phyloP scores from a whole-genome alignment of 345 rosid genomes.

The Bruguiera parviflora region DNA sequence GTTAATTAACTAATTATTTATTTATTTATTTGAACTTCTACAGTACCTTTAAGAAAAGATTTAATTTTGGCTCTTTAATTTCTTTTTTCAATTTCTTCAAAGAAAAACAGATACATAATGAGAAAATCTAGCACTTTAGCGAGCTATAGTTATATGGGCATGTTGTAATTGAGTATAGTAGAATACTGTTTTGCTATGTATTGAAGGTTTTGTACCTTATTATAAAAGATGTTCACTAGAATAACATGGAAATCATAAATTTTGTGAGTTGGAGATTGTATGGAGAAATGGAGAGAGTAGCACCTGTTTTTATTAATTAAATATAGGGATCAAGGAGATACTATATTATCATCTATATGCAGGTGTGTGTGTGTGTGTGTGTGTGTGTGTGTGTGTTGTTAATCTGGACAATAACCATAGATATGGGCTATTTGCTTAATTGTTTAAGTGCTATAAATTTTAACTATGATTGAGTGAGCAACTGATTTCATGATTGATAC shows the following conservation, averaged over 20 bases:
- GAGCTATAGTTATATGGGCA: neutral
- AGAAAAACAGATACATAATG: neutral
- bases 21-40: neutral
- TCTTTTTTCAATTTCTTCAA: neutral
- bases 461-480: neutral
- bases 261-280: neutral
- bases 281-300: neutral
- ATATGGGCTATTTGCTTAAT: neutral
- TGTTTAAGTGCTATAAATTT: neutral
- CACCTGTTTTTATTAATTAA: neutral
- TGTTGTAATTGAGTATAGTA: neutral
- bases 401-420: neutral
- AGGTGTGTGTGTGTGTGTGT: no score
- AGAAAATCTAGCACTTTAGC: neutral
- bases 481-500: neutral
- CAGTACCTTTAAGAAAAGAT: neutral
- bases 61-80: neutral
- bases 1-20: conserved; percentile 26
- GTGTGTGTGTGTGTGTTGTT: no score
- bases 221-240: neutral
- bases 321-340: no score
- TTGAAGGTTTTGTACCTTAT: conserved; percentile 2
- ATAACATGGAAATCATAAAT: conserved; percentile 2
- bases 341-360: no score
- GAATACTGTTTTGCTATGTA: neutral